Evolutionary conservation across 1,284 basidiomycete species (phyloP).

Genomic region (Cryptococcus sp.): DNA sequence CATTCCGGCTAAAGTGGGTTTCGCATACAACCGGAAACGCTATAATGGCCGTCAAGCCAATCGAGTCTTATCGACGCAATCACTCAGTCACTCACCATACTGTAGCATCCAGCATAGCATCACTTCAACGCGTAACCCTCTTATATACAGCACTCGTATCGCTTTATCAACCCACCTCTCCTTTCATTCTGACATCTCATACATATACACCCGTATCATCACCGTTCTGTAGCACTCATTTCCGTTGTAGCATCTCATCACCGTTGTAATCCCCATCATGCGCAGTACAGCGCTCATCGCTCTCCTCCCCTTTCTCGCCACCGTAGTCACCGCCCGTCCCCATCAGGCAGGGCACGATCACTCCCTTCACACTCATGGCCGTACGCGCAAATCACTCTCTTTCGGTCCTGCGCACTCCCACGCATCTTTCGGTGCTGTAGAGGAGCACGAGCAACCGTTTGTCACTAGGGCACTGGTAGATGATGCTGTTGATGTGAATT

Average conservation of each 20-base stretch:
- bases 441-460: conserved; percentile 44
- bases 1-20: background rate
- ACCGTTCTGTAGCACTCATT: background rate
- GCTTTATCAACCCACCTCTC: background rate
- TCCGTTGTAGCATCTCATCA: conserved; percentile 7
- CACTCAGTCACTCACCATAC: too few species aligned
- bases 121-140: too few species aligned
- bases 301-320: conserved; percentile 49
- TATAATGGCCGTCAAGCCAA: too few species aligned
- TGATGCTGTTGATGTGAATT: conserved; percentile 23
- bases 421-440: conserved; percentile 64
- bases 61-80: too few species aligned
- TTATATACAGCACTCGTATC: background rate
- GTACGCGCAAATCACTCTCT: conserved; percentile 69
- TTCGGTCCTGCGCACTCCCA: conserved; percentile 76
- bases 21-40: background rate
- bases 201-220: background rate
- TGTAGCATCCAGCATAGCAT: too few species aligned
- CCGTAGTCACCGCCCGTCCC: conserved; percentile 27
- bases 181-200: background rate
- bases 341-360: conserved; percentile 18
- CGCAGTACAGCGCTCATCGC: conserved; percentile 47
- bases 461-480: conserved; percentile 10
- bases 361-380: conserved; percentile 12
- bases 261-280: conserved; percentile 45